Evolutionary conservation across 768 basidiomycete species (phyloP), one percentile per base, ranked within the genome.

Genomic region (Lactifluus rugatus): DNA sequence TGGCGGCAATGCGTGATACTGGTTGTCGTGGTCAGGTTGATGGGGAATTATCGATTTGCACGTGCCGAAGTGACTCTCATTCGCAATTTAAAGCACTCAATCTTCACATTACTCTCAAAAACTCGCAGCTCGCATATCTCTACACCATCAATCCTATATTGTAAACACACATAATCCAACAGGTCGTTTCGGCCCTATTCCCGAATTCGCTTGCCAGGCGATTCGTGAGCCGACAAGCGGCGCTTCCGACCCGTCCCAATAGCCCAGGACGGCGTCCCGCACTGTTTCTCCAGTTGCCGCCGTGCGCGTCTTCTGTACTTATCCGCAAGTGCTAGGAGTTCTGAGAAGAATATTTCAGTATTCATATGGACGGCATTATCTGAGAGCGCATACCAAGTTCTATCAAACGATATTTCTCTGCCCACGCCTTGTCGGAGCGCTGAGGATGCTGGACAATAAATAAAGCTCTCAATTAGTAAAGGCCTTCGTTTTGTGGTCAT

Each of bases 1-100:
- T 96, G 72, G 67, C 76, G 53, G 41, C 31, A 46, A 57, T 61
- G 66, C 54, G 64, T 64, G 59, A 66, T 65, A 60, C 60, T 66
- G 58, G 66, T 66, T 57, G 65, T 63, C 66, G 65, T 58, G 64
- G 53, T 64, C 64, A 49, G 52, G 61, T 62, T 60, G 52, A 60
- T 41, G 47, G 46, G 49, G 39, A 42, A 54, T 26, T 26, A 62
- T 60, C 48, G 58, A 53, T 48, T 31, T 49, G 62, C 53, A 61
- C 60, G 42, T 62, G 63, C 51, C 42, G 21, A 44, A n/a, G 23
- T 13, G 55, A 54, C 23, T 23, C 9, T 7, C 10, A 10, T 45
- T 11, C 19, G 41, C 37, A 39, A 44, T 36, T 32, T 48, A 54
- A 28, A 21, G 19, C 39, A 5, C 28, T 5, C 56, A 34, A 44